Percentiles rank a stretch among this genome's conserved stretches.
Conservation (phyloP, 441 rosid genomes). For the Populus hybrid region DNA sequence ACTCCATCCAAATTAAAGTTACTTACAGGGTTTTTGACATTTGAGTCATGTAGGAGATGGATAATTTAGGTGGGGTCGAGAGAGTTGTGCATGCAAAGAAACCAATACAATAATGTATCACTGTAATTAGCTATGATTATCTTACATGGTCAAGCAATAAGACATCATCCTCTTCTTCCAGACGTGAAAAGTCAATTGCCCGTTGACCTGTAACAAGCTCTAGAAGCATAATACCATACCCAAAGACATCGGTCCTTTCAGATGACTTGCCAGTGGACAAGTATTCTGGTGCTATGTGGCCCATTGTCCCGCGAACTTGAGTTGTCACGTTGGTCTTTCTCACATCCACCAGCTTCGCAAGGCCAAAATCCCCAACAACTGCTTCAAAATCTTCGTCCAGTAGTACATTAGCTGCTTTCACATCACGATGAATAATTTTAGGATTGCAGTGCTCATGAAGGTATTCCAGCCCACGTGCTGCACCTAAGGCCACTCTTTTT, state of each 20-base stretch:
- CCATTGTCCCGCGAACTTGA: conserved; percentile 97
- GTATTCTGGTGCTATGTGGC: conserved; percentile 97
- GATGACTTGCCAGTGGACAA: conserved; percentile 95
- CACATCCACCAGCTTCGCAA: conserved; percentile 88
- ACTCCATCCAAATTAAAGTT: not conserved
- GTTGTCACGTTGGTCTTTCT: conserved; percentile 83
- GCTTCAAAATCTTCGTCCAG: conserved; percentile 94
- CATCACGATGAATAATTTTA: conserved; percentile 92
- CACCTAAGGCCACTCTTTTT: conserved; percentile 78
- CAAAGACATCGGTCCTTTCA: conserved; percentile 90
- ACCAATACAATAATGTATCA: not conserved
- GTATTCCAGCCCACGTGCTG: conserved; percentile 90
- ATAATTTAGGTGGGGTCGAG: not conserved
- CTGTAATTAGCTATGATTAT: not conserved
- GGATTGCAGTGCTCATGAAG: conserved; percentile 98
- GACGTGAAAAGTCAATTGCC: conserved; percentile 90
- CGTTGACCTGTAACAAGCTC: conserved; percentile 98
- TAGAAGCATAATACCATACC: conserved; percentile 89
- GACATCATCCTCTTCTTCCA: conserved; percentile 97
- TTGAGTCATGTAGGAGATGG: not conserved
- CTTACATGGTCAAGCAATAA: conserved; percentile 91
- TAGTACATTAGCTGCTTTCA: conserved; percentile 89
- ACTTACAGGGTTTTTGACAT: not conserved
- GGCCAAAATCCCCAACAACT: conserved; percentile 95
- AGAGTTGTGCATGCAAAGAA: conserved; percentile 8